Conservation (phyloP, 202 grass and related monocot genomes). For the Setaria italica region DNA sequence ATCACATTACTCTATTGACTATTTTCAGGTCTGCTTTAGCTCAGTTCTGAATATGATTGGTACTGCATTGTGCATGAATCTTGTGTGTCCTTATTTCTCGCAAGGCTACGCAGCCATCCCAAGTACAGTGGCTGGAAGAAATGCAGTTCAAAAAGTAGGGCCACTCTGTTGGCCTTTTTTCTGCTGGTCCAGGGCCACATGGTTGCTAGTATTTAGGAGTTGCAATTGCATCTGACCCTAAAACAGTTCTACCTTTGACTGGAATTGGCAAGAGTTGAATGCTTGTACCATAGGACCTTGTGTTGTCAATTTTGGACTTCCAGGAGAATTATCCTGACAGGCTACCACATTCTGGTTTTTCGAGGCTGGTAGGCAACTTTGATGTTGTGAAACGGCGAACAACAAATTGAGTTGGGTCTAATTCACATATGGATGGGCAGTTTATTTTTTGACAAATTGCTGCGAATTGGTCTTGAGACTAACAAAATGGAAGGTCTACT, state of each 20-base stretch:
- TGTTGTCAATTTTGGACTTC: conserved; percentile 33
- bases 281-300: conserved; percentile 13
- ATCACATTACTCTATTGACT: conserved; percentile 14
- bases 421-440: conserved; percentile 17
- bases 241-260: conserved; percentile 45
- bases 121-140: conserved; percentile 30
- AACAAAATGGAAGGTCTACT: not conserved
- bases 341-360: not conserved
- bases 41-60: conserved; percentile 19
- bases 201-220: conserved; percentile 21
- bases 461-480: not conserved
- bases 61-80: conserved; percentile 2
- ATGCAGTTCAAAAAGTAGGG: conserved; percentile 32
- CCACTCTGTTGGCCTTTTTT: not conserved
- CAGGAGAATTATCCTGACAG: not conserved
- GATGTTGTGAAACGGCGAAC: not conserved
- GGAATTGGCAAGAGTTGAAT: conserved; percentile 30
- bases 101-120: conserved; percentile 25
- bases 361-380: not conserved
- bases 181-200: conserved; percentile 25
- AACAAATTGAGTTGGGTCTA: not conserved
- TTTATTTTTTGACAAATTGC: not conserved
- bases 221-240: conserved; percentile 34
- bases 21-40: conserved; percentile 42
- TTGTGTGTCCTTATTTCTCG: conserved; percentile 23